Percentiles rank a stretch among this genome's conserved stretches.
Evolutionary conservation across 768 basidiomycete genomes (phyloP).

Genomic region (Leccinum variicolor): DNA sequence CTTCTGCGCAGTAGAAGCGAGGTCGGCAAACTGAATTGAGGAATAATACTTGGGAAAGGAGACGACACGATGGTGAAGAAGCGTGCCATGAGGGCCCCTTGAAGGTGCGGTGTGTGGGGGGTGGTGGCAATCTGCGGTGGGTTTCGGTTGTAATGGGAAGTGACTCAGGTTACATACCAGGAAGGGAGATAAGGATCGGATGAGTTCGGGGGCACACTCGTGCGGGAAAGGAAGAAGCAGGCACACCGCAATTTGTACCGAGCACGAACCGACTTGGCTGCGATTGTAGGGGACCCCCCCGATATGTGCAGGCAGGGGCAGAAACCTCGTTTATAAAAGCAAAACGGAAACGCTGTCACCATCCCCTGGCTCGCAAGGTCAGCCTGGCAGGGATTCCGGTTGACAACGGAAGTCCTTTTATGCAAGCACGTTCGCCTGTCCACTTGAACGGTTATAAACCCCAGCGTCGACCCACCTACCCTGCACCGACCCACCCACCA

Average conservation of each 20-base stretch:
- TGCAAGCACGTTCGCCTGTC: constrained; percentile 35
- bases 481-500: constrained; percentile 5
- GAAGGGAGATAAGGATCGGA: constrained; percentile 17
- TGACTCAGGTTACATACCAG: neutral
- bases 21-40: neutral
- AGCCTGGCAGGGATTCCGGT: constrained; percentile 11
- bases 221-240: constrained; percentile 12
- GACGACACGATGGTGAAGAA: neutral
- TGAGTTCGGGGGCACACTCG: constrained; percentile 12
- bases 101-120: neutral
- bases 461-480: constrained; percentile 16
- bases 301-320: constrained; percentile 26
- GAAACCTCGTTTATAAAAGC: constrained; percentile 34
- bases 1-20: constrained; percentile 5
- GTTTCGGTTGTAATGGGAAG: neutral
- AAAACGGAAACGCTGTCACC: constrained; percentile 10
- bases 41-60: neutral
- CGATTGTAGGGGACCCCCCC: constrained; percentile 15
- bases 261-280: constrained; percentile 13
- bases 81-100: neutral
- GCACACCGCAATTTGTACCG: constrained; percentile 16
- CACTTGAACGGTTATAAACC: constrained; percentile 19
- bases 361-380: constrained; percentile 8
- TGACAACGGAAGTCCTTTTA: constrained; percentile 13
- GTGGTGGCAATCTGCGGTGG: neutral